Base-by-base conservation (phyloP, 768 basidiomycete species). In the Leccinum obscurum region DNA sequence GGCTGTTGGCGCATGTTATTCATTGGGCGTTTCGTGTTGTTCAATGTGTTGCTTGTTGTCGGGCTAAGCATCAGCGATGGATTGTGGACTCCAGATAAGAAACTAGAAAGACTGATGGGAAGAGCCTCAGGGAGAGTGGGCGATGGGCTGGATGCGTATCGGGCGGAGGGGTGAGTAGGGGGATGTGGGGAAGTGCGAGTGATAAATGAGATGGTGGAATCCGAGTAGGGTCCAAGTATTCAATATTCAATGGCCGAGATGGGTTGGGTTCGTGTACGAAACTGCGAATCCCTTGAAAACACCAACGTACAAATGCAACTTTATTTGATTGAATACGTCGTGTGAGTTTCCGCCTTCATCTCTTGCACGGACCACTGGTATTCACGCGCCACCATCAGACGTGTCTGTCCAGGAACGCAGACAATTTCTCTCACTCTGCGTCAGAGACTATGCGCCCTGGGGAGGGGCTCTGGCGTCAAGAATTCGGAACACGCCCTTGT, bases 81-180 rank as follows among this genome's bases (percentile, higher is more conserved):
- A 30, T 53, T 15, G 53, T 57, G 84, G 83, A 77, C 82, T 37
- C 72, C 74, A 1, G 72, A 72, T 24, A 74, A 74, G 35, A 48
- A 26, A 7, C 54, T 74, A 3, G 74, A 65, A 41, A 41, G 39
- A 41, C 7, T n/a, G 15, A 11, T 85, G 82, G 79, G 39, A 62
- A 26, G 39, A 52, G 34, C 34, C 13, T 35, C 8, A 30, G n/a
- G 46, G 26, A 28, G 26, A 28, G 26, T 0, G 5, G 55, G 48
- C 4, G 52, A 20, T 44, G 20, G 26, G 2, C 13, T 59, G 8
- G 56, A 28, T 28, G 26, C 26, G 26, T 28, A 28, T 28, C 26
- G 26, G 26, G 26, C 26, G 26, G 26, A 28, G 26, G 26, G 26
- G 26, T 28, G 26, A 28, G 26, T 32, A 32, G 30, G 64, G 65